phyloP scores from a whole-genome alignment of 306 rosid species.

The Comarum palustre region DNA sequence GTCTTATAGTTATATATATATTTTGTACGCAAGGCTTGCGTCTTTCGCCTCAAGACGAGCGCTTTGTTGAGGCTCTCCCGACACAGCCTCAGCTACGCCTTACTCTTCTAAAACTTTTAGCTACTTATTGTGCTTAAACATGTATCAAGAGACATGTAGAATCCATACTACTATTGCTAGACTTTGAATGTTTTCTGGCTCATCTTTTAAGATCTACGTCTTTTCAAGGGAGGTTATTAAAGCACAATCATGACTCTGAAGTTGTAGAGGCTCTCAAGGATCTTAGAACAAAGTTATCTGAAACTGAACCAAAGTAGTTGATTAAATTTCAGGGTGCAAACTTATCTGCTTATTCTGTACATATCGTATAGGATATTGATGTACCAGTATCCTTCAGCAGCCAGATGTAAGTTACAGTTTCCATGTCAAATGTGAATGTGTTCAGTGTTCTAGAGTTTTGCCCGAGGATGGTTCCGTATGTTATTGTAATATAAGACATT shows the following conservation, averaged over 20 bases:
- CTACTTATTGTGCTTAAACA: neutral
- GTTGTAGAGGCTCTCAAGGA: slow-evolving; percentile 81
- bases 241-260: slow-evolving; percentile 86
- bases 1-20: too few species aligned
- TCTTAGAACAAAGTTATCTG: slow-evolving; percentile 61
- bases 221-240: slow-evolving; percentile 73
- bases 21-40: too few species aligned
- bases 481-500: neutral
- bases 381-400: neutral
- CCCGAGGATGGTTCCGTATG: neutral
- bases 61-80: too few species aligned
- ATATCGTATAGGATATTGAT: neutral
- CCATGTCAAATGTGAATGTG: neutral
- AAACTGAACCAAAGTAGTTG: slow-evolving; percentile 46
- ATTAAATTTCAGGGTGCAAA: slow-evolving; percentile 9
- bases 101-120: neutral
- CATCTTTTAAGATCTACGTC: slow-evolving; percentile 56
- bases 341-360: neutral
- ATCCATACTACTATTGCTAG: neutral
- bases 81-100: too few species aligned
- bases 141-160: neutral
- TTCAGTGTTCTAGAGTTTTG: neutral
- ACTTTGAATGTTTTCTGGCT: neutral
- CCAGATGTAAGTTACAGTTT: neutral
- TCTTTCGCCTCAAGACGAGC: too few species aligned